phyloP scores from a whole-genome alignment of 495 filamentous ascomycete species.

The Evernia prunastri region DNA sequence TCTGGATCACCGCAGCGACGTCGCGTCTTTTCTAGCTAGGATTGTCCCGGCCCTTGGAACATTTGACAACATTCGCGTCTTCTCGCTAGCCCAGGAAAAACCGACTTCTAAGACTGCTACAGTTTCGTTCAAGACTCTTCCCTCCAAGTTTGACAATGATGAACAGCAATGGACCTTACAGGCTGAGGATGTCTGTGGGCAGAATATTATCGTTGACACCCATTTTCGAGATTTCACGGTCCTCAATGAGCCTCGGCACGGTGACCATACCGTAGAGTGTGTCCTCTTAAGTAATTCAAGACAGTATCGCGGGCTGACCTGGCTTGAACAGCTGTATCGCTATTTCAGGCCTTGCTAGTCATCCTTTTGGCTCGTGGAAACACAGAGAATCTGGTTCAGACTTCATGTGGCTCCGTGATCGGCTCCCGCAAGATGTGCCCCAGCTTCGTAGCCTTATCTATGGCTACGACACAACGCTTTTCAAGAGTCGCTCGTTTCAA shows the following conservation, averaged over 20 bases:
- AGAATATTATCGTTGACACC: not conserved
- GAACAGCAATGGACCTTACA: not conserved
- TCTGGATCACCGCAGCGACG: not conserved
- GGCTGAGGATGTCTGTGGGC: not conserved
- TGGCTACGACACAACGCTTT: not conserved
- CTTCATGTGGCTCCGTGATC: not conserved
- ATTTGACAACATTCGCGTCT: not conserved
- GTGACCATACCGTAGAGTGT: not conserved
- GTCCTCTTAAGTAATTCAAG: not conserved
- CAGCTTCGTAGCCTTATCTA: not conserved
- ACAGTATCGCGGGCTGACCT: not conserved
- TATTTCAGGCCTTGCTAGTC: not conserved
- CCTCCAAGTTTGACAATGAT: not conserved
- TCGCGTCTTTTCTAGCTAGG: not conserved
- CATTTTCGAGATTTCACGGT: not conserved
- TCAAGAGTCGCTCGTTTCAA: not conserved
- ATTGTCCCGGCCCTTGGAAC: not conserved
- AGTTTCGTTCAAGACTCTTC: not conserved
- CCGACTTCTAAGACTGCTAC: not conserved
- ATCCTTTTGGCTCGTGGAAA: constrained; percentile 1
- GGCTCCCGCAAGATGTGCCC: not conserved
- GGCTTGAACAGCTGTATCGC: not conserved
- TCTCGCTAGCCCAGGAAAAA: not conserved
- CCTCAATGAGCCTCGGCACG: not conserved
- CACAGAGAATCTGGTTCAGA: constrained; percentile 1